Conservation (phyloP, 139 green algal species). For the Closterium sp. region DNA sequence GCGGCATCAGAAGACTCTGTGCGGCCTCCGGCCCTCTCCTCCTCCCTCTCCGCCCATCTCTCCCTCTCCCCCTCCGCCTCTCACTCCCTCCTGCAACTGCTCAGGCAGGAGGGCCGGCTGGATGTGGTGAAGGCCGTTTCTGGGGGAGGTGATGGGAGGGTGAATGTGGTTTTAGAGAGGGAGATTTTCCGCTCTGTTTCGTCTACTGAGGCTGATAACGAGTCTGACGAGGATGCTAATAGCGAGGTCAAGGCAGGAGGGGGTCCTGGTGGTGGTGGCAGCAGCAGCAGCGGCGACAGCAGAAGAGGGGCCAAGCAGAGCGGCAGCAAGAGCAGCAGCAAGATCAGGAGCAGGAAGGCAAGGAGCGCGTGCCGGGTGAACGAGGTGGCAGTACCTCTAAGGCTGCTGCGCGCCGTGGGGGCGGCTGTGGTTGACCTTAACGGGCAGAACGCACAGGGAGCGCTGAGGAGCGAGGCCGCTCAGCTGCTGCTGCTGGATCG, state of each 20-base stretch:
- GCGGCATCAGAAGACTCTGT: conserved; percentile 64
- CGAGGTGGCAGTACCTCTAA: conserved; percentile 64
- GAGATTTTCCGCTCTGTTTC: conserved; percentile 9
- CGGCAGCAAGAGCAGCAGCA: conserved; percentile 8
- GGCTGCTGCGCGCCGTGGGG: conserved; percentile 71
- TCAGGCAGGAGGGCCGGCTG: neutral
- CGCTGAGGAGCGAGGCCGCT: conserved; percentile 1
- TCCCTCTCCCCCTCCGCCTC: neutral
- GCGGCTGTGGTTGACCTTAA: conserved; percentile 81
- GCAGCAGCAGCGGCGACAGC: conserved; percentile 19
- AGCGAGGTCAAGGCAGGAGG: too few species aligned
- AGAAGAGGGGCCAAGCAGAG: conserved; percentile 23
- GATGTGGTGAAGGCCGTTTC: neutral
- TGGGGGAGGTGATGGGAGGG: neutral
- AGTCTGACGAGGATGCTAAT: neutral
- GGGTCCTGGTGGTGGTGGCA: too few species aligned
- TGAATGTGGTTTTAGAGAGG: conserved; percentile 15
- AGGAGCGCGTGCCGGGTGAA: conserved; percentile 74
- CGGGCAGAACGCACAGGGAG: conserved; percentile 61
- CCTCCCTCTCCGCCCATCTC: neutral
- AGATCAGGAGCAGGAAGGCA: conserved; percentile 11
- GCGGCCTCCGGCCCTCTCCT: conserved; percentile 58
- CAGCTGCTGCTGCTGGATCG: conserved; percentile 33
- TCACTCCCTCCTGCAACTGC: neutral
- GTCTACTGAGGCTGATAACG: neutral